Percentiles rank a stretch among this genome's conserved stretches.
phyloP scores from a whole-genome alignment of 108 stramenopile genomes.

The Mayamaea pseudoterrestris region DNA sequence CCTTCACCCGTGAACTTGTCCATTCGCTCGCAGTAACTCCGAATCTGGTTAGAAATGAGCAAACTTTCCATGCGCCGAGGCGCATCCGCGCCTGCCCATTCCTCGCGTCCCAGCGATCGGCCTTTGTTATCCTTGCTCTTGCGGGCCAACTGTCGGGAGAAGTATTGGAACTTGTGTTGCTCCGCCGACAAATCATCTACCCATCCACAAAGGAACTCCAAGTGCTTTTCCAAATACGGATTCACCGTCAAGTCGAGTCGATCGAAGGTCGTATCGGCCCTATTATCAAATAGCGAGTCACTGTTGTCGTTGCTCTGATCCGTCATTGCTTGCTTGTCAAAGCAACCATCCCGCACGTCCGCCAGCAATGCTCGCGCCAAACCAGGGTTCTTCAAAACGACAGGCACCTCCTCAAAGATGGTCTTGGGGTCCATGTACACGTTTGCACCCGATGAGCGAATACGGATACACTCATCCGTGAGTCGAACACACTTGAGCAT shows the following conservation, averaged over 20 bases:
- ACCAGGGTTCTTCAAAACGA: constrained; percentile 79
- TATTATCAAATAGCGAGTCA: background rate
- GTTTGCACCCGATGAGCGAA: constrained; percentile 47
- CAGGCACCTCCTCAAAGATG: constrained; percentile 91
- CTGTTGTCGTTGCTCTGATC: constrained; percentile 1
- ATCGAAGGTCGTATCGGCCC: constrained; percentile 55
- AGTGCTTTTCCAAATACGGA: constrained; percentile 89
- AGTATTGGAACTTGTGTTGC: constrained; percentile 82
- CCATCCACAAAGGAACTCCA: constrained; percentile 90
- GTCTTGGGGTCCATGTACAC: constrained; percentile 63
- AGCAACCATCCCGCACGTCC: constrained; percentile 14
- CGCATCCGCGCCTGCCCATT: constrained; percentile 49
- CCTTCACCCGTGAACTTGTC: constrained; percentile 75
- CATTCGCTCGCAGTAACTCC: constrained; percentile 88
- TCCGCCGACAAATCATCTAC: constrained; percentile 90
- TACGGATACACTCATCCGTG: constrained; percentile 72
- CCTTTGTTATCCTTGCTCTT: constrained; percentile 24
- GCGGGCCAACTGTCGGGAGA: constrained; percentile 47
- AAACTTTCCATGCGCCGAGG: constrained; percentile 83
- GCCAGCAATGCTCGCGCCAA: constrained; percentile 74
- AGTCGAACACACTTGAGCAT: constrained; percentile 88
- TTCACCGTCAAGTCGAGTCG: constrained; percentile 88
- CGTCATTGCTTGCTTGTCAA: background rate
- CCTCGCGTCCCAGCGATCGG: constrained; percentile 21
- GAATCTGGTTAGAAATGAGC: constrained; percentile 86